Conservation (phyloP, 805 yeast genomes). For the Wickerhamiella shivajii region DNA sequence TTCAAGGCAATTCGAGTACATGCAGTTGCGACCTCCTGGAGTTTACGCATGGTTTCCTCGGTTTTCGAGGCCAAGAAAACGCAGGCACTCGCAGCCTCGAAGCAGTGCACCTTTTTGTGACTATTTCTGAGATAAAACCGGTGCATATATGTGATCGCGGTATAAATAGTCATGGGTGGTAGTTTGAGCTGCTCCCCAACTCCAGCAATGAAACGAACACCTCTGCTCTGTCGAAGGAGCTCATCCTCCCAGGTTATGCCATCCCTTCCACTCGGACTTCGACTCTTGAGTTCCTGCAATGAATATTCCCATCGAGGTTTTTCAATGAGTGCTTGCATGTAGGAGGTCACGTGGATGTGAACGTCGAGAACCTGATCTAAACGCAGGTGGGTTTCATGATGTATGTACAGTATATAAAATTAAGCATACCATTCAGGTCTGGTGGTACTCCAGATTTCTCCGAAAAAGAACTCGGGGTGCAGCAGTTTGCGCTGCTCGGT, state of each 20-base stretch:
- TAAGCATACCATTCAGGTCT: conserved; percentile 19
- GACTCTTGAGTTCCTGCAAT: conserved; percentile 13
- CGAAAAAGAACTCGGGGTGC: conserved; percentile 21
- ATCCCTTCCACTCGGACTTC: conserved; percentile 21
- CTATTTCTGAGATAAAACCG: conserved; percentile 38
- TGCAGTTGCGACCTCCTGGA: conserved; percentile 35
- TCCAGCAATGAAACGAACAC: conserved; percentile 32
- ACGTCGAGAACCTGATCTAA: no score
- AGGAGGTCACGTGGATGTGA: no score
- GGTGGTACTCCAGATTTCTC: conserved; percentile 17
- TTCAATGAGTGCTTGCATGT: conserved; percentile 17
- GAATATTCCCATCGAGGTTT: conserved; percentile 19
- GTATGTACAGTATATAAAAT: background rate
- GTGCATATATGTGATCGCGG: conserved; percentile 36
- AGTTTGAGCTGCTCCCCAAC: conserved; percentile 32
- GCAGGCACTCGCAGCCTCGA: conserved; percentile 37
- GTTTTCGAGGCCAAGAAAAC: conserved; percentile 40
- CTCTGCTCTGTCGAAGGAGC: conserved; percentile 32
- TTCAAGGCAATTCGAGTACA: conserved; percentile 36
- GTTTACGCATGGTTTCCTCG: conserved; percentile 36
- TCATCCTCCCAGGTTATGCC: conserved; percentile 29
- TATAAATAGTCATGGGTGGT: conserved; percentile 34
- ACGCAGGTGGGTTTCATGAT: no score
- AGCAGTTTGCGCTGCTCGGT: conserved; percentile 20
- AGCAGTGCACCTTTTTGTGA: conserved; percentile 31